These are phyloP conservation scores for Ceratobasidium sp. DNA, from an alignment of 1,284 basidiomycete species.

Conservation along the genomic window DNA sequence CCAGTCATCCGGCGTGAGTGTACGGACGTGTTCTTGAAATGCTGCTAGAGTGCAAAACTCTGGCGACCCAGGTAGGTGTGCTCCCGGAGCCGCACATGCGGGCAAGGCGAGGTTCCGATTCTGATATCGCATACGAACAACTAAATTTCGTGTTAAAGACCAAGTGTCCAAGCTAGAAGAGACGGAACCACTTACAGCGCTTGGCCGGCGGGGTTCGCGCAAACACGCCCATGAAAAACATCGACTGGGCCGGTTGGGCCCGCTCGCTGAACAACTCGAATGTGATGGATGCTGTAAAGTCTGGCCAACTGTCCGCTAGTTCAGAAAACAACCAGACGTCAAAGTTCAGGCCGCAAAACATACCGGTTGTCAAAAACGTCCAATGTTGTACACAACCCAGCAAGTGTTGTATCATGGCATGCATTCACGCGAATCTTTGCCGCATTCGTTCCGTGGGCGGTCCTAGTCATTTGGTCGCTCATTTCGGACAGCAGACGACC, in stretches of 20 bases:
- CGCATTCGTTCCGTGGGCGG: slow-evolving; percentile 59
- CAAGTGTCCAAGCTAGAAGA: not conserved
- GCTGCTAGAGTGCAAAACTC: slow-evolving; percentile 81
- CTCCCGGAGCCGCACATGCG: slow-evolving; percentile 70
- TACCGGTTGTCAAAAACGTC: slow-evolving; percentile 81
- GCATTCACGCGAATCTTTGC: slow-evolving; percentile 68
- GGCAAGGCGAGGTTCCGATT: slow-evolving; percentile 74
- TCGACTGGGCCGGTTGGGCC: slow-evolving; percentile 7
- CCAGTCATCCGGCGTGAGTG: slow-evolving; percentile 73
- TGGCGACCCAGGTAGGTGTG: slow-evolving; percentile 75
- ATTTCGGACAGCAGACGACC: slow-evolving; percentile 76
- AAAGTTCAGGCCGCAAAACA: slow-evolving; percentile 47
- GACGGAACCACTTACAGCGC: slow-evolving; percentile 9
- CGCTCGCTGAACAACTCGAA: slow-evolving; percentile 73
- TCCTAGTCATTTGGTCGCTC: slow-evolving; percentile 67
- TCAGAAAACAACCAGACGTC: not conserved
- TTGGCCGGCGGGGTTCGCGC: slow-evolving; percentile 21
- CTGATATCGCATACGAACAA: slow-evolving; percentile 80
- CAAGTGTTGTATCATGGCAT: slow-evolving; percentile 74
- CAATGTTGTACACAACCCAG: slow-evolving; percentile 72
- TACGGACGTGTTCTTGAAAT: slow-evolving; percentile 69
- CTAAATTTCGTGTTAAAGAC: slow-evolving; percentile 54
- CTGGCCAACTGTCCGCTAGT: slow-evolving; percentile 67
- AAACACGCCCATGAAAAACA: slow-evolving; percentile 34
- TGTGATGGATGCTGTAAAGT: slow-evolving; percentile 76